Evolutionary conservation across 2,329 filamentous ascomycete genomes (phyloP), one percentile per base, ranked within the genome.

Genomic region (Paecilomyces sp.): DNA sequence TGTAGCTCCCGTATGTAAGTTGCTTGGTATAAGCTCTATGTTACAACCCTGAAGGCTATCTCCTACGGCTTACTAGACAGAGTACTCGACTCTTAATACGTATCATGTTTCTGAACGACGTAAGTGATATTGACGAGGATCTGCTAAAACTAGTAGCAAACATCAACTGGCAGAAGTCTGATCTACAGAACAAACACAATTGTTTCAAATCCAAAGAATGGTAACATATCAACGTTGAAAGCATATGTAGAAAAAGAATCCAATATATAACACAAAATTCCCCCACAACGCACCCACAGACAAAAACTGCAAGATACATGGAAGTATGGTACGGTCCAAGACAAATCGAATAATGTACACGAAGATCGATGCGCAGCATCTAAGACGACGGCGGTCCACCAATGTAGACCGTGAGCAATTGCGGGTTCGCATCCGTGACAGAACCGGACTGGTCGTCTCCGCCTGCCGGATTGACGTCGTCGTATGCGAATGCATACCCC

Each of bases 401-500:
- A 56, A 82, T 76, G 59, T 75, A 73, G 53, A 83, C 71, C 4
- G 75, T 77, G 58, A 83, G 79, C 12, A 81, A 52, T 15, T 67
- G 63, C 0, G 82, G 81, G 62, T 76, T 75, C 1, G 74, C 69
- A 28, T 77, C 80, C 57, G 81, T 76, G 41, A 84, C 75, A 31
- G 79, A 80, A 2, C 83, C 83, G 57, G 83, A 81, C 67, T 88
- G 83, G 63, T 79, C 74, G 30, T 80, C 78, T 18, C 80, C 83
- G 61, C 79, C 76, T 0, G 41, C 8, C 15, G 85, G 81, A 58
- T 84, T 83, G 18, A 89, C 86, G 68, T 89, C 87, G 66, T 89
- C 87, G 64, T 88, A 89, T 0, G 87, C 79, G 67, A 88, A 89
- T 0, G 84, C 82, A 67, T 89, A 89, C 0, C 87, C 87, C 53